These are phyloP conservation scores for Tilletia horrida DNA, from an alignment of 1,284 basidiomycete genomes.

Conservation along the genomic window DNA sequence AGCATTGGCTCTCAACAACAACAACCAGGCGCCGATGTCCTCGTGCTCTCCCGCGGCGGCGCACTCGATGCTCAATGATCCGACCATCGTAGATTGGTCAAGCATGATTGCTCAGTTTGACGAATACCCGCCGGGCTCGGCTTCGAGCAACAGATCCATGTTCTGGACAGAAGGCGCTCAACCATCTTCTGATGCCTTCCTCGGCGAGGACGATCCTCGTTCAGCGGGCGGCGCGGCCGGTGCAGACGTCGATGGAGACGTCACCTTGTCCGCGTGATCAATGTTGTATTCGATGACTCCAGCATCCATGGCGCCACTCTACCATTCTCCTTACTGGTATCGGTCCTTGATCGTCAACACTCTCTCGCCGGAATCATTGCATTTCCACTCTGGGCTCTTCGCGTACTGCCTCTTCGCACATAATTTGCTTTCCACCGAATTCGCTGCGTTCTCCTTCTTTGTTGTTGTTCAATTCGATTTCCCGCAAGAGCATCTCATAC, in stretches of 20 bases:
- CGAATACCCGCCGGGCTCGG: background rate
- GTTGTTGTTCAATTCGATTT: too few relatives aligned
- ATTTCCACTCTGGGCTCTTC: too few relatives aligned
- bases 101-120: constrained; percentile 10
- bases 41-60: background rate
- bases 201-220: background rate
- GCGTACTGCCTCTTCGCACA: too few relatives aligned
- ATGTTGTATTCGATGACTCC: too few relatives aligned
- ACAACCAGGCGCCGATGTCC: background rate
- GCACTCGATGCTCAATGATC: background rate
- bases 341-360: too few relatives aligned
- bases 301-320: background rate
- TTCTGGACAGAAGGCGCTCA: background rate
- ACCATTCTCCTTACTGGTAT: too few relatives aligned
- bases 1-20: background rate
- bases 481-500: too few relatives aligned
- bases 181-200: background rate
- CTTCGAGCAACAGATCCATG: background rate
- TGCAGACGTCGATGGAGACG: too few relatives aligned
- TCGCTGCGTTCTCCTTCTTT: too few relatives aligned
- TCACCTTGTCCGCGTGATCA: too few relatives aligned
- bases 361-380: too few relatives aligned
- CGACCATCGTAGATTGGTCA: background rate
- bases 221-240: background rate
- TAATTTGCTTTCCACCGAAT: too few relatives aligned